Percentiles rank a stretch among this genome's conserved stretches.
Evolutionary conservation across 345 rosid species (phyloP).

Genomic region (Bruguiera sexangula): DNA sequence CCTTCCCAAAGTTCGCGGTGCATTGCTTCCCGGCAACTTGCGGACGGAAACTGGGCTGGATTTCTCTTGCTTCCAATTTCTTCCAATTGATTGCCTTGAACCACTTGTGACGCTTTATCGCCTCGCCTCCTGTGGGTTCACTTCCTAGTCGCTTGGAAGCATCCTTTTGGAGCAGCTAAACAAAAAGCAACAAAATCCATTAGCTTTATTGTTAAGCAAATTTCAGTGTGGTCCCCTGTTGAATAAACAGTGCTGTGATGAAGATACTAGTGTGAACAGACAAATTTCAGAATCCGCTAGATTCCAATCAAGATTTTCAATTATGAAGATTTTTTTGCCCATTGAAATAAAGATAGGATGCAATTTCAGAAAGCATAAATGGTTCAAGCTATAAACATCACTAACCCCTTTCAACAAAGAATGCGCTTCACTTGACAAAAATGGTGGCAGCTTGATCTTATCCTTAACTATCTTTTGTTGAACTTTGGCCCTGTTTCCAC

Average conservation of each 20-base stretch:
- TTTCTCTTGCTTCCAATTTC: conserved; percentile 72
- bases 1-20: conserved; percentile 79
- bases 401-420: conserved; percentile 77
- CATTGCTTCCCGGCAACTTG: conserved; percentile 75
- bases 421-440: conserved; percentile 74
- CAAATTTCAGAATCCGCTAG: not conserved
- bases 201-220: not conserved
- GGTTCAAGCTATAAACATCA: not conserved
- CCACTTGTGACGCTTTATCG: conserved; percentile 83
- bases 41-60: conserved; percentile 81
- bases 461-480: conserved; percentile 83
- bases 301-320: not conserved
- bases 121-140: conserved; percentile 64
- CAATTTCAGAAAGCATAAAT: too few species aligned
- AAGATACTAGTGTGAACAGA: too few species aligned
- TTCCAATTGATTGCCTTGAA: conserved; percentile 80
- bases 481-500: conserved; percentile 56
- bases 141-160: conserved; percentile 66
- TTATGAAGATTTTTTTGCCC: too few species aligned
- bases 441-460: conserved; percentile 68
- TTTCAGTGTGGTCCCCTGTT: not conserved
- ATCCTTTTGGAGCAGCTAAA: conserved; percentile 76
- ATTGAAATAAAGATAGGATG: too few species aligned
- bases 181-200: conserved; percentile 9
- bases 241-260: too few species aligned